Conservation (phyloP, 2,329 filamentous ascomycete species). For the Trichoderma sp. region DNA sequence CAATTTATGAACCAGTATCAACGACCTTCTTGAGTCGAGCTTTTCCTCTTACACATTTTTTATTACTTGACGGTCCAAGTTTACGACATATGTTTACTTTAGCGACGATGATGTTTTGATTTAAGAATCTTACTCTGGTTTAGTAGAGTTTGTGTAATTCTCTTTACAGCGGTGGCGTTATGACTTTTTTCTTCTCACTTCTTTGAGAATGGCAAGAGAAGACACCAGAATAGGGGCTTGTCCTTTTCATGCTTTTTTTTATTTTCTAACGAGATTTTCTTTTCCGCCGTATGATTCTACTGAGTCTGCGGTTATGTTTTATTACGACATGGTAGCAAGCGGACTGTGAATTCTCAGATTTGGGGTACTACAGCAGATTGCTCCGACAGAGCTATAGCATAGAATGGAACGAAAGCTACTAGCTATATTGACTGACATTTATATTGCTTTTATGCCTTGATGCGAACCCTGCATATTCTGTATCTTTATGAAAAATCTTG, state of each 20-base stretch:
- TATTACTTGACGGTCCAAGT: not conserved
- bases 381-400: not conserved
- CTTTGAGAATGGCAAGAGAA: not conserved
- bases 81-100: slow-evolving; percentile 21
- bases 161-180: slow-evolving; percentile 38
- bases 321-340: slow-evolving; percentile 3
- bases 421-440: not conserved
- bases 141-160: not conserved
- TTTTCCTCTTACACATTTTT: slow-evolving; percentile 25
- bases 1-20: slow-evolving; percentile 67
- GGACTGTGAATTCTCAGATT: not conserved
- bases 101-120: not conserved
- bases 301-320: not conserved
- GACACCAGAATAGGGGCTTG: not conserved
- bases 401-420: slow-evolving; percentile 7
- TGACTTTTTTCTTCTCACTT: not conserved
- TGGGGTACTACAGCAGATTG: not conserved
- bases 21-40: slow-evolving; percentile 30
- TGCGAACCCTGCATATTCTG: too few relatives aligned
- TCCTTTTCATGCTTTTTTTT: not conserved
- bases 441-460: too few relatives aligned
- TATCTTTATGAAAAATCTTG: too few relatives aligned
- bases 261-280: not conserved
- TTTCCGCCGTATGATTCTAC: slow-evolving; percentile 4
- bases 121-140: not conserved